Percentiles rank a stretch among this genome's conserved stretches.
Conservation (phyloP, 805 yeast genomes). For the Metschnikowia kofuensis region DNA sequence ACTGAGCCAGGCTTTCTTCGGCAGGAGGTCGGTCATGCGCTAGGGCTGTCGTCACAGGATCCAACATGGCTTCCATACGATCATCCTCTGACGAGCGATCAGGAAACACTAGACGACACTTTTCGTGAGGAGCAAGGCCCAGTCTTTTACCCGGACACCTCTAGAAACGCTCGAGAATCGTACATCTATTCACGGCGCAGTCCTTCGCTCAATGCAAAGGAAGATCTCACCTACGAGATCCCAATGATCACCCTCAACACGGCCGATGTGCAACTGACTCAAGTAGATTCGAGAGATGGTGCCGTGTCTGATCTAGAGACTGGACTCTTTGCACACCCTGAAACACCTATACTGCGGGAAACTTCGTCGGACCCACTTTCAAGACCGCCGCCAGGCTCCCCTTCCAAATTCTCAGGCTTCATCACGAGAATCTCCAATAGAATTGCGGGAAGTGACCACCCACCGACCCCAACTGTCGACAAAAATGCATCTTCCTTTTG, state of each 20-base stretch:
- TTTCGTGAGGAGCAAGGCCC: background rate
- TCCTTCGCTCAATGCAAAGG: background rate
- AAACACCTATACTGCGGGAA: slow-evolving; percentile 5
- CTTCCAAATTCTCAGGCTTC: slow-evolving; percentile 14
- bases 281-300: background rate
- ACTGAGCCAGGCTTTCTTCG: slow-evolving; percentile 3
- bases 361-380: slow-evolving; percentile 1
- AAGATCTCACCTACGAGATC: slow-evolving; percentile 13
- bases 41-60: slow-evolving; percentile 4
- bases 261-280: background rate
- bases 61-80: slow-evolving; percentile 9
- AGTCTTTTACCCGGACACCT: slow-evolving; percentile 1
- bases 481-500: slow-evolving; percentile 5
- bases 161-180: background rate
- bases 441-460: slow-evolving; percentile 15
- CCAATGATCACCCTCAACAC: slow-evolving; percentile 18
- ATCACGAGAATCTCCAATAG: slow-evolving; percentile 15
- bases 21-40: slow-evolving; percentile 7
- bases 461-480: slow-evolving; percentile 13
- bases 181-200: slow-evolving; percentile 1
- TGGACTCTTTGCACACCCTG: slow-evolving; percentile 5
- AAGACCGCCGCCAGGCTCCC: slow-evolving; percentile 8
- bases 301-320: slow-evolving; percentile 9
- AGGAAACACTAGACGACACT: background rate
- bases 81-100: background rate